Evolutionary conservation across 2,329 filamentous ascomycete genomes (phyloP), one percentile per base, ranked within the genome.

Genomic region (Amphichorda felina): DNA sequence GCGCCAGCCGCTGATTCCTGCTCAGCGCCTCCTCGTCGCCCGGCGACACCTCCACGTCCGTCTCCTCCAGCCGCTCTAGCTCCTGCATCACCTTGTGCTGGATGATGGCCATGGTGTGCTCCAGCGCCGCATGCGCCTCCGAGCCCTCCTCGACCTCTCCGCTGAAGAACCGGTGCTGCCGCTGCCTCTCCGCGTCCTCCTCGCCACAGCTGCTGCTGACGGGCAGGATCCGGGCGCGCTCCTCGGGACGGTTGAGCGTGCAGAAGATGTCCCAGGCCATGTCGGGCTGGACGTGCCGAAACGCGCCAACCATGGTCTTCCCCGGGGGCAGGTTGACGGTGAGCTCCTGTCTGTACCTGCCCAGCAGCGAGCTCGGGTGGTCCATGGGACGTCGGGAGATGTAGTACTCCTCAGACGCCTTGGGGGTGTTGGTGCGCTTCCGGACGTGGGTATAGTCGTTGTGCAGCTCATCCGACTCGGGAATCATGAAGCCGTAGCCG

Each of bases 401-500:
- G 40, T 75, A 57, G 39, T 68, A 71, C 41, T 70, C 66, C 15
- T 54, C 59, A 2, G 45, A 43, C 2, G 44, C 41, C 21, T 31
- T 32, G 10, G 49, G 45, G 1, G 41, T 26, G 1, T 22, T 34
- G 4, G 34, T 33, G 21, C 61, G 58, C 47, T 68, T 72, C 36
- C 68, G 63, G 8, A 76, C 56, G 46, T 77, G 72, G 1, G 71
- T 53, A 46, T 76, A 76, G 50, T 76, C 72, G 44, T 76, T 76
- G 48, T 77, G 72, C 38, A 75, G 54, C 4, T 47, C 51, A 0
- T 55, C 51, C 0, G 60, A 61, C 36, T 64, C 56, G 2, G 67
- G 63, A 0, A 79, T 49, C 41, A 71, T 62, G 48, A 80, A 80
- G 3, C 75, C 74, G 46, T 81, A 81, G 0, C 68, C 75, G 2